A percentile compares a stretch with the other conserved stretches of the same genome.
phyloP scores from a whole-genome alignment of 2,329 filamentous ascomycete species.

The Domatiomyces globalis region DNA sequence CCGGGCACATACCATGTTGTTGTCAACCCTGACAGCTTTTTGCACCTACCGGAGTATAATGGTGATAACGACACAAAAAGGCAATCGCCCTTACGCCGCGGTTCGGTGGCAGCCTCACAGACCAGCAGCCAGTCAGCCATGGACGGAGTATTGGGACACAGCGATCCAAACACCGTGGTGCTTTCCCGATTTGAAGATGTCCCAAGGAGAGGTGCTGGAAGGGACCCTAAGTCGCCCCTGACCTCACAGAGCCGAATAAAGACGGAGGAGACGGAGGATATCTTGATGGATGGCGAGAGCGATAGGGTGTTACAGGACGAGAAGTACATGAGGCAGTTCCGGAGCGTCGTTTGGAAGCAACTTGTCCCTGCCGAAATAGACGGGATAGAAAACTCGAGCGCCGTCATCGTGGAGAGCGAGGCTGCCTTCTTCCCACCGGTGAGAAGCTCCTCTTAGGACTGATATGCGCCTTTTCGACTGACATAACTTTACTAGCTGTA shows the following conservation, averaged over 20 bases:
- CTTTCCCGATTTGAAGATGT: slow-evolving; percentile 38
- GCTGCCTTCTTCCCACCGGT: slow-evolving; percentile 39
- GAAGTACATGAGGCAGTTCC: slow-evolving; percentile 27
- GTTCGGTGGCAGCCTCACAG: slow-evolving; percentile 20
- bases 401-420: slow-evolving; percentile 33
- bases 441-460: slow-evolving; percentile 15
- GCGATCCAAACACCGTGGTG: slow-evolving; percentile 37
- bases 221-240: slow-evolving; percentile 22
- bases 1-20: slow-evolving; percentile 45
- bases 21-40: slow-evolving; percentile 41
- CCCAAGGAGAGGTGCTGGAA: slow-evolving; percentile 22
- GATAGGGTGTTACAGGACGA: slow-evolving; percentile 20
- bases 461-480: slow-evolving; percentile 6
- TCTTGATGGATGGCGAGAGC: slow-evolving; percentile 5
- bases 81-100: slow-evolving; percentile 17
- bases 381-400: slow-evolving; percentile 21
- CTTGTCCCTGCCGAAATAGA: slow-evolving; percentile 23
- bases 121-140: slow-evolving; percentile 19
- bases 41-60: slow-evolving; percentile 36
- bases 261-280: slow-evolving; percentile 8
- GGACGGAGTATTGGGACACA: slow-evolving; percentile 12
- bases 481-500: slow-evolving; percentile 30
- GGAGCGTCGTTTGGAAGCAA: slow-evolving; percentile 29
- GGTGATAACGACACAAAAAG: slow-evolving; percentile 20
- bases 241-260: slow-evolving; percentile 18